Evolutionary conservation across 371 early-diverging fungal species (phyloP), one percentile per base, ranked within the genome.

Genomic region (Circinella minor): DNA sequence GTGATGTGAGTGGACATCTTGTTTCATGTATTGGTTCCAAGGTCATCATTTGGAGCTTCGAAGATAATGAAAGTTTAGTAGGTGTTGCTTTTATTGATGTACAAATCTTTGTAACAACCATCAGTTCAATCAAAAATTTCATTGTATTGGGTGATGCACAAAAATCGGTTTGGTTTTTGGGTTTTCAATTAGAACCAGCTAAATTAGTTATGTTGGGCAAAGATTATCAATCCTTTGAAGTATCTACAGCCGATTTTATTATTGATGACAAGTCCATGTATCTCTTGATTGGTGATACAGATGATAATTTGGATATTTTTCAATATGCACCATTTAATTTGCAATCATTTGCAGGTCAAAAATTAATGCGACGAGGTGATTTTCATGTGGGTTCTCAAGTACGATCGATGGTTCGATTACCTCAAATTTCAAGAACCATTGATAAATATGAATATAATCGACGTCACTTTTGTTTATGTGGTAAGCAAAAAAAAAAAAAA

Each of bases 41-140:
- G 82, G 92, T 94, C 70, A 70, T 98, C 71, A 89, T 99, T 17
- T 91, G 97, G 73, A 87, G 91, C 13, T 95, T 98, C 71, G 94
- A 96, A 73, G 95, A 96, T 74, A 92, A 90, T 57, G 96, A 96
- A 74, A 85, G 89, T 14, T 76, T 99, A 48, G 90, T 89, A 7
- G 98, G 98, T 63, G 93, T 99, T 18, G 99, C 99, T 0, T 99
- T 99, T 74, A 86, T 98, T 37, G 99, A 99, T 82, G 92, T 95
- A 9, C 94, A 94, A 74, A 92, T 96, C 37, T 99, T 93, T 81
- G 95, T 95, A 13, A 94, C 90, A 11, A 90, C 91, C 62, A 84
- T 98, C 49, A 78, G 87, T 4, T 85, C 94, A 0, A 89, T 99
- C 72, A 98, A 97, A 79, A 96, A 94, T 71, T 93, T 95, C 59